phyloP scores from a whole-genome alignment of 805 yeast genomes.

The Wickerhamiella qilinensis region DNA sequence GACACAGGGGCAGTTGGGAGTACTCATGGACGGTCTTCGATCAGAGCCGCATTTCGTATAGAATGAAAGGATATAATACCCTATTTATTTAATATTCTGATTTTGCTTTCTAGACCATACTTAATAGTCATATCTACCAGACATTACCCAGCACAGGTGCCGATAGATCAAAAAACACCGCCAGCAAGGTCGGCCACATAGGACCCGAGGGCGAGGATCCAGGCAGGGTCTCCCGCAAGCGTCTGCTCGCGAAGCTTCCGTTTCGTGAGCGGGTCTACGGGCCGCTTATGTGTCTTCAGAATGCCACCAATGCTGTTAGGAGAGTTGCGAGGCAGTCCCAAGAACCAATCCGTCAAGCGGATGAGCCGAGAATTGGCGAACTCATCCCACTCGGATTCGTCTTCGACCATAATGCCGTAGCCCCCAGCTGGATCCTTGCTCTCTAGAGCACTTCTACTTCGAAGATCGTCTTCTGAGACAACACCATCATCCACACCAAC shows the following conservation, averaged over 20 bases:
- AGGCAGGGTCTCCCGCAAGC: conserved; percentile 7
- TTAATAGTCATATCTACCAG: too few relatives aligned
- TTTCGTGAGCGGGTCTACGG: conserved; percentile 2
- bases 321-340: conserved; percentile 7
- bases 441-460: not conserved
- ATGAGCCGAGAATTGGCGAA: conserved; percentile 2
- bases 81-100: too few relatives aligned
- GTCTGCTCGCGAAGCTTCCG: conserved; percentile 6
- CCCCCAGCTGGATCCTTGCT: not conserved
- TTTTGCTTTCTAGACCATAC: too few relatives aligned
- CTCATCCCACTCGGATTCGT: conserved; percentile 1
- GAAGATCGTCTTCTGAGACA: not conserved
- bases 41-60: too few relatives aligned
- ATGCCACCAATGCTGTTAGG: conserved; percentile 5
- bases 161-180: too few relatives aligned
- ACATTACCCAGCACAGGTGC: too few relatives aligned
- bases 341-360: conserved; percentile 6
- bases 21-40: too few relatives aligned
- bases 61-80: too few relatives aligned
- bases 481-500: not conserved
- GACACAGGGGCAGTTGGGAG: too few relatives aligned
- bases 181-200: not conserved
- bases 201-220: conserved; percentile 5
- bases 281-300: conserved; percentile 1
- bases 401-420: not conserved